These are phyloP conservation scores for Colletotrichum paranaense DNA, from an alignment of 2,329 filamentous ascomycete genomes.

Conservation along the genomic window DNA sequence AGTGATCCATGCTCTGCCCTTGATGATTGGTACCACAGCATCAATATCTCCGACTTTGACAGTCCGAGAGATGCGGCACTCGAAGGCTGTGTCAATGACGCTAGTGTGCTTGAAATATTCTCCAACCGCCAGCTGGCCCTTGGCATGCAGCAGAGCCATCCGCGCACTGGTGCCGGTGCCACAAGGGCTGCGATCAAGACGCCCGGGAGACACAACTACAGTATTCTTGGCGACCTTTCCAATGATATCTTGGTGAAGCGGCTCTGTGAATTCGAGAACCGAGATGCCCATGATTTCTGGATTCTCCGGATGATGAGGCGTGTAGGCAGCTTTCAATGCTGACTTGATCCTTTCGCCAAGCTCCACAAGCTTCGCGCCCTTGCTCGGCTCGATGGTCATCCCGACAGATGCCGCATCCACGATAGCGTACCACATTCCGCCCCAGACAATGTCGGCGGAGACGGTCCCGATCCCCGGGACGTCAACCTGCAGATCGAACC, in stretches of 20 bases:
- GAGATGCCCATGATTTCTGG: slow-evolving; percentile 52
- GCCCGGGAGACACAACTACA: slow-evolving; percentile 55
- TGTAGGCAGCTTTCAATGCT: slow-evolving; percentile 47
- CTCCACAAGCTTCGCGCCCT: slow-evolving; percentile 50
- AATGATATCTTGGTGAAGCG: slow-evolving; percentile 38
- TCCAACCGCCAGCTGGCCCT: slow-evolving; percentile 48
- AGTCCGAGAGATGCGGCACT: slow-evolving; percentile 47
- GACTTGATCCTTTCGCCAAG: slow-evolving; percentile 55
- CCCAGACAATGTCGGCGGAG: slow-evolving; percentile 56
- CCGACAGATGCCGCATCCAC: slow-evolving; percentile 52
- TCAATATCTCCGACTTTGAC: slow-evolving; percentile 51
- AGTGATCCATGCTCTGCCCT: slow-evolving; percentile 57
- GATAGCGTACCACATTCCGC: slow-evolving; percentile 57
- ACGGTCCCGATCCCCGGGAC: slow-evolving; percentile 54
- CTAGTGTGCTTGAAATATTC: slow-evolving; percentile 52
- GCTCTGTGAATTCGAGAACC: slow-evolving; percentile 51
- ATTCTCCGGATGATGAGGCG: slow-evolving; percentile 56
- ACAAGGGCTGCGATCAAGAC: slow-evolving; percentile 57
- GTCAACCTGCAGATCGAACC: slow-evolving; percentile 50
- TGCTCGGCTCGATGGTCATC: slow-evolving; percentile 45
- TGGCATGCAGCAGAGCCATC: slow-evolving; percentile 55
- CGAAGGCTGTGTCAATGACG: slow-evolving; percentile 54
- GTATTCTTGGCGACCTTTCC: slow-evolving; percentile 50
- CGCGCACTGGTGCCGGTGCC: slow-evolving; percentile 57
- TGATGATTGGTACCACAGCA: slow-evolving; percentile 53